Conservation (phyloP, 257 asterid genomes). For the Solanum chaucha region DNA sequence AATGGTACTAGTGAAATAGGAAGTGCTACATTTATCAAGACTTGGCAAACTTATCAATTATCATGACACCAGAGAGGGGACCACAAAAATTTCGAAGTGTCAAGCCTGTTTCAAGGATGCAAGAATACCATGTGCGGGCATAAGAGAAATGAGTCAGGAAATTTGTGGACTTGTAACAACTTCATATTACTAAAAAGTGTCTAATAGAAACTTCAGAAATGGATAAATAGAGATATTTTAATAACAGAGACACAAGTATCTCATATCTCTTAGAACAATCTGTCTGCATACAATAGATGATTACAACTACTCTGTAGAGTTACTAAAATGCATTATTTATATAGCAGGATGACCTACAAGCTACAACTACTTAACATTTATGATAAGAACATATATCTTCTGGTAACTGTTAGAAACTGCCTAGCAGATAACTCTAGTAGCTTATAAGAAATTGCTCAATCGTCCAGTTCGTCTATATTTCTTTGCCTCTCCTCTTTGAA, state of each 20-base stretch:
- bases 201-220: not conserved
- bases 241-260: not conserved
- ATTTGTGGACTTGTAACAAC: conserved; percentile 79
- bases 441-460: not conserved
- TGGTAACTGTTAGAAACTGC: not conserved
- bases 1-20: not conserved
- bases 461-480: not conserved
- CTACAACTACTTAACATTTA: not conserved
- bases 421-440: not conserved
- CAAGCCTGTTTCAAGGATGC: not conserved
- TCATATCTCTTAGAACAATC: not conserved
- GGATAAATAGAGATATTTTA: not conserved
- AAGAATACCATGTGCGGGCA: not conserved
- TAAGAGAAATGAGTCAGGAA: not conserved
- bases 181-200: conserved; percentile 58
- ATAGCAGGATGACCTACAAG: not conserved
- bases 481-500: not conserved
- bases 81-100: not conserved
- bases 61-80: not conserved
- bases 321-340: not conserved
- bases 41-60: not conserved
- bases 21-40: not conserved
- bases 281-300: not conserved
- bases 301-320: not conserved
- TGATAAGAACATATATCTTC: not conserved